phyloP scores from a whole-genome alignment of 176 grass and related monocot genomes.

The Themeda triandra region DNA sequence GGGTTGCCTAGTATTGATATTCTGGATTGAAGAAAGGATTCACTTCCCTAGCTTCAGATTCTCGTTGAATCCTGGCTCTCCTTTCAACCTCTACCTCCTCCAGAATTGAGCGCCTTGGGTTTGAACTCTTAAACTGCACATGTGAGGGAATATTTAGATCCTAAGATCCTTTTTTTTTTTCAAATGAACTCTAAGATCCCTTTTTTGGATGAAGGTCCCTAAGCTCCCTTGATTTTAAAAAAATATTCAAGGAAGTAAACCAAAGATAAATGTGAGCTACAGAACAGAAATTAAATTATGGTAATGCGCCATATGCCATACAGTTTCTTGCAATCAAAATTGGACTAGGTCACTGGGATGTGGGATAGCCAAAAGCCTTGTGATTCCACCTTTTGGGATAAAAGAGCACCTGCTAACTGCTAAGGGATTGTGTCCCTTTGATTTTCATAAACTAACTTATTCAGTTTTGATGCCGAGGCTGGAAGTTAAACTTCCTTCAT shows the following conservation, averaged over 20 bases:
- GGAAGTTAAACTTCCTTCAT: not conserved
- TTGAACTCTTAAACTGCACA: constrained; percentile 54
- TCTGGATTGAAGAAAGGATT: constrained; percentile 61
- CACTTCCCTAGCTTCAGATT: constrained; percentile 52
- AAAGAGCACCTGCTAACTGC: not conserved
- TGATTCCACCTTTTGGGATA: not conserved
- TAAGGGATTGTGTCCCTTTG: not conserved
- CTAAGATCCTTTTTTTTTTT: not conserved
- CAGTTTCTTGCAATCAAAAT: not conserved
- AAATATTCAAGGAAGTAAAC: not conserved
- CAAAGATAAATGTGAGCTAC: not conserved
- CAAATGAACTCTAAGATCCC: too few species aligned
- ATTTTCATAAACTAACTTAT: not conserved
- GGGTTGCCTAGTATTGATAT: constrained; percentile 34
- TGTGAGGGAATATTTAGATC: not conserved
- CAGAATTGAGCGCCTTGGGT: constrained; percentile 62
- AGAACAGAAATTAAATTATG: not conserved
- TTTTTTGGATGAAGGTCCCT: too few species aligned
- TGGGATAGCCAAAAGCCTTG: not conserved
- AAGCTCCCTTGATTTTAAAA: not conserved
- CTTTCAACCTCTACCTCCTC: constrained; percentile 93
- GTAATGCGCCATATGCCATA: not conserved
- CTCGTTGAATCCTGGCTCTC: constrained; percentile 54
- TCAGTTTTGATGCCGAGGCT: not conserved
- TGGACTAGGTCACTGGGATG: not conserved